These are phyloP conservation scores for Tarenaya hassleriana DNA, from an alignment of 345 rosid genomes.

Conservation along the genomic window DNA sequence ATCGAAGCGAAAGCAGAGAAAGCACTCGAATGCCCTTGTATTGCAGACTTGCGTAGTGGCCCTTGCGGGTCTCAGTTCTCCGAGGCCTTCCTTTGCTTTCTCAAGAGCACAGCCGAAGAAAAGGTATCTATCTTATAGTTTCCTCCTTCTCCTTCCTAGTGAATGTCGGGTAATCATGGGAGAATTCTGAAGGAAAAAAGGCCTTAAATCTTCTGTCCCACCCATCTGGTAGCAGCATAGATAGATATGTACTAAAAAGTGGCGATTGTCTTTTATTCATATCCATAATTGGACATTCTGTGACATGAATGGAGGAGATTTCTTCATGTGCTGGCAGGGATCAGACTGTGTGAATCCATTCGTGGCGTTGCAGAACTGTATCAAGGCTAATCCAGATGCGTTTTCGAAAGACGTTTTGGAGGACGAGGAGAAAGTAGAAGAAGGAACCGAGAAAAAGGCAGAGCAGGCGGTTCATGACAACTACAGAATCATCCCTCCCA, in stretches of 20 bases:
- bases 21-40: conserved; percentile 89
- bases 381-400: conserved; percentile 65
- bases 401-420: conserved; percentile 52
- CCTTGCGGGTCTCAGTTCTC: conserved; percentile 74
- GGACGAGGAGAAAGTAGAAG: conserved; percentile 31
- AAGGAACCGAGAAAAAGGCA: conserved; percentile 38
- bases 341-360: conserved; percentile 81
- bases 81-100: conserved; percentile 76
- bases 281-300: too few species aligned
- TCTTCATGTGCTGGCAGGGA: conserved; percentile 43
- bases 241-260: too few species aligned
- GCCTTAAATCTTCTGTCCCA: too few species aligned
- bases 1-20: conserved; percentile 68
- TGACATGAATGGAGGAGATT: too few species aligned
- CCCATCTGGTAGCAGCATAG: too few species aligned
- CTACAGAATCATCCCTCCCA: conserved; percentile 56
- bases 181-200: too few species aligned
- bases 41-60: conserved; percentile 70
- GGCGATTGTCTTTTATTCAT: too few species aligned
- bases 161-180: too few species aligned
- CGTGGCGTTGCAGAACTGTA: conserved; percentile 76
- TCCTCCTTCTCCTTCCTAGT: too few species aligned
- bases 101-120: conserved; percentile 77
- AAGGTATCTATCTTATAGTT: conserved; percentile 39
- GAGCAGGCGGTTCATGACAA: conserved; percentile 38